Conservation (phyloP, 345 rosid genomes). For the Hirschfeldia incana region DNA sequence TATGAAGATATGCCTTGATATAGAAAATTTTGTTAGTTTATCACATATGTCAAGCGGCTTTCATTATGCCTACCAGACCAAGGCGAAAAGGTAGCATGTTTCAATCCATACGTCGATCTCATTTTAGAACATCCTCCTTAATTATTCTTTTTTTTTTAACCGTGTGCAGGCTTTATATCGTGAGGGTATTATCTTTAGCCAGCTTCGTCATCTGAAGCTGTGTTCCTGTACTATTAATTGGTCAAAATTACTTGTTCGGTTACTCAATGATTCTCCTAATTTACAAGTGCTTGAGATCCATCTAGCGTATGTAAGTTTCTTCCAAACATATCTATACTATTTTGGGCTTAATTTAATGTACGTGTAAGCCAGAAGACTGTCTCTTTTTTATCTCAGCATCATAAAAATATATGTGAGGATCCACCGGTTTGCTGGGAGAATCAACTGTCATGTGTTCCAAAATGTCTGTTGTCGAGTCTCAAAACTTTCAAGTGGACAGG, state of each 20-base stretch:
- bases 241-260: conserved; percentile 1
- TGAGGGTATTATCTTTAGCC: background rate
- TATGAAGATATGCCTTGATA: background rate
- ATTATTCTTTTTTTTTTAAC: background rate
- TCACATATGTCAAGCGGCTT: background rate
- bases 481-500: conserved; percentile 5
- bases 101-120: background rate
- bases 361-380: background rate
- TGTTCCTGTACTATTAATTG: background rate
- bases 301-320: background rate
- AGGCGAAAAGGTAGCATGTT: background rate
- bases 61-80: conserved; percentile 2
- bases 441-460: background rate
- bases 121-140: background rate
- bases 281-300: background rate
- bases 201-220: background rate
- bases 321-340: background rate
- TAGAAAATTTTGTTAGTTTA: background rate
- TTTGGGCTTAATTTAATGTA: background rate
- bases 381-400: background rate
- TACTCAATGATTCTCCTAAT: conserved; percentile 5
- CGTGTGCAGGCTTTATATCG: background rate
- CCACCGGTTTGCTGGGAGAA: background rate
- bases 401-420: background rate
- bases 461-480: conserved; percentile 15